phyloP scores from a whole-genome alignment of 495 filamentous ascomycete genomes.

The Chlorociboria aeruginascens region DNA sequence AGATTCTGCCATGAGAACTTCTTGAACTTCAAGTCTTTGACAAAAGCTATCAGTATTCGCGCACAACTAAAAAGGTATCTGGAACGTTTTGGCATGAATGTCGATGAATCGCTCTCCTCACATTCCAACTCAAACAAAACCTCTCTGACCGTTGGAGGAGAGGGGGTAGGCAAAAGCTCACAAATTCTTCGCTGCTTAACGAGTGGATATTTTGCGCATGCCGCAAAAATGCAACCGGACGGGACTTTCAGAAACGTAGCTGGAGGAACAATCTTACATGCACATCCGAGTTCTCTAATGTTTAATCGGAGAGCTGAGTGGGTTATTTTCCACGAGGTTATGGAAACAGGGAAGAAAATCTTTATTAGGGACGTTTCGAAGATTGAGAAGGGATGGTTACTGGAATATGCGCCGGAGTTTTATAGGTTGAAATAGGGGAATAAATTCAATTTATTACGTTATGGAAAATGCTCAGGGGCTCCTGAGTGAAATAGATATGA shows the following conservation, averaged over 20 bases:
- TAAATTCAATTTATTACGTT: background rate
- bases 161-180: conserved; percentile 40
- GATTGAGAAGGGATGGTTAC: conserved; percentile 81
- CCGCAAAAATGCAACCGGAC: conserved; percentile 90
- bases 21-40: conserved; percentile 75
- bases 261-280: conserved; percentile 61
- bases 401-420: conserved; percentile 80
- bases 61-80: conserved; percentile 79
- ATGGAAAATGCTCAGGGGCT: background rate
- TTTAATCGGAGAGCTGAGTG: conserved; percentile 97
- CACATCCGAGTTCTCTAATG: conserved; percentile 88
- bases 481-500: background rate
- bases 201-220: conserved; percentile 88
- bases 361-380: conserved; percentile 87
- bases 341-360: conserved; percentile 82
- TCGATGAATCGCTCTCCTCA: conserved; percentile 46
- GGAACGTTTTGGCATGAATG: conserved; percentile 67
- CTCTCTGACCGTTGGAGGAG: conserved; percentile 20
- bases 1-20: conserved; percentile 81
- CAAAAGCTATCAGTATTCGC: conserved; percentile 73
- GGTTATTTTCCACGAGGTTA: conserved; percentile 93
- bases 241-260: conserved; percentile 77
- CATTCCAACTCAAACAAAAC: conserved; percentile 14
- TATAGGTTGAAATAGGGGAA: conserved; percentile 37
- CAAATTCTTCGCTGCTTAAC: conserved; percentile 79